These are phyloP conservation scores for Solanum microdontum DNA, from an alignment of 257 asterid species.

Conservation along the genomic window DNA sequence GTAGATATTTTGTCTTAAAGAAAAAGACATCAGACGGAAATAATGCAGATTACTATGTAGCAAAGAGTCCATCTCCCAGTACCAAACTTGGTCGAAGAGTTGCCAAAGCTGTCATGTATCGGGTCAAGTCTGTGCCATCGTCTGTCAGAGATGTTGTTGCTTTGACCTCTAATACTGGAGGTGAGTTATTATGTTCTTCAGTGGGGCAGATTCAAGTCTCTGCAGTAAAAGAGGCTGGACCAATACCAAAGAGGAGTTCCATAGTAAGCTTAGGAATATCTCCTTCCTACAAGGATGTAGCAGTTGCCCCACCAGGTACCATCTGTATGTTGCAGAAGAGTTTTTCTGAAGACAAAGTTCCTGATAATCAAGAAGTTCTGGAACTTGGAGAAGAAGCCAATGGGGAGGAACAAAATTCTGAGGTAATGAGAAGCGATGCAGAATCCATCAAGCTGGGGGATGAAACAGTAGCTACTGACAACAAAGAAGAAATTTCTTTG, in stretches of 20 bases:
- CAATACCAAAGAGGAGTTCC: slow-evolving; percentile 48
- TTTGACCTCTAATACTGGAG: slow-evolving; percentile 31
- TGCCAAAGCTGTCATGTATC: slow-evolving; percentile 67
- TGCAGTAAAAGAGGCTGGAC: slow-evolving; percentile 33
- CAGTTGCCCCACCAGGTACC: slow-evolving; percentile 94
- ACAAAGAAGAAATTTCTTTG: slow-evolving; percentile 23
- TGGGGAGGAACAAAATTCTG: slow-evolving; percentile 16
- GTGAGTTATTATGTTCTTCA: slow-evolving; percentile 30
- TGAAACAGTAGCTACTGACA: slow-evolving; percentile 20
- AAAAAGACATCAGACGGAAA: slow-evolving; percentile 55
- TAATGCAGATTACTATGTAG: slow-evolving; percentile 60
- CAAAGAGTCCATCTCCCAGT: slow-evolving; percentile 49
- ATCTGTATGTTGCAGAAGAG: slow-evolving; percentile 54
- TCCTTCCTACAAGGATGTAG: slow-evolving; percentile 95
- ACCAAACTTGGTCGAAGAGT: slow-evolving; percentile 59
- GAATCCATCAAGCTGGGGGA: slow-evolving; percentile 26
- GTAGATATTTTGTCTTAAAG: slow-evolving; percentile 57
- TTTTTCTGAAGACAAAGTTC: slow-evolving; percentile 29
- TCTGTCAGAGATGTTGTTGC: slow-evolving; percentile 29
- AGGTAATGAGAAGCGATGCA: slow-evolving; percentile 11
- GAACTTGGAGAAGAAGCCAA: slow-evolving; percentile 30
- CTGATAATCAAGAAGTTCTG: slow-evolving; percentile 14
- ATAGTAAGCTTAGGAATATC: slow-evolving; percentile 74
- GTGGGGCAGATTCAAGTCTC: slow-evolving; percentile 29
- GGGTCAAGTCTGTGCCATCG: slow-evolving; percentile 68